Base-by-base conservation (phyloP, 2,329 filamentous ascomycete species). In the Fusarium multiceps region DNA sequence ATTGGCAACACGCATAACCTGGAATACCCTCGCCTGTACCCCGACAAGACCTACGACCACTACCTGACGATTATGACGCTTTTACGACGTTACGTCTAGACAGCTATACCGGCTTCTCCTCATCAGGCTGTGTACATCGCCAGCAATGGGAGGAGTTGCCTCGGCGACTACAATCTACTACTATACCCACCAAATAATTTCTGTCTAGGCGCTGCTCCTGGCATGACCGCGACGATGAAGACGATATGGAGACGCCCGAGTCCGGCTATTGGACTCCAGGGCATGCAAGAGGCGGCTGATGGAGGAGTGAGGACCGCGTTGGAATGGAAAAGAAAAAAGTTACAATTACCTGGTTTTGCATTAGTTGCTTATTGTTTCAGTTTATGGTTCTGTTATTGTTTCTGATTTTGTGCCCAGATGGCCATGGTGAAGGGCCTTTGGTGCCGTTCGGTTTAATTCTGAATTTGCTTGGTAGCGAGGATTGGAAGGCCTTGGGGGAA, bases 21-120 rank as follows among this genome's bases (percentile, higher is more conserved):
- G 73, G 66, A 75, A 77, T 69, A 75, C 74, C 74, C 75, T 67
- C 68, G 63, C 69, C 69, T 76, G 76, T 78, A 76, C 71, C 72
- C 74, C 71, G 71, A 74, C 75, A 78, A 78, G 72, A 75, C 74
- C 74, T 75, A 78, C 72, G 76, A 79, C 75, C 75, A 78, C 73
- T 78, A 77, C 78, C 80, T 82, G 80, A 82, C 80, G 80, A 82
- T 81, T 78, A 82, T 79, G 80, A 82, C 79, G 79, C 78, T 81
- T 81, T 82, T 78, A 82, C 78, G 81, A 82, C 78, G 77, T 81
- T 78, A 82, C 78, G 80, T 82, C 80, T 82, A 82, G 81, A 82
- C 80, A 81, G 79, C 78, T 78, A 78, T 75, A 77, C 75, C 75
- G 72, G 75, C 78, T 74, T 74, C 67, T 76, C 68, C 71, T 74